Evolutionary conservation across 106 monocot species (phyloP), one percentile per base, ranked within the genome.

Genomic region (Apostasia shenzhenica): DNA sequence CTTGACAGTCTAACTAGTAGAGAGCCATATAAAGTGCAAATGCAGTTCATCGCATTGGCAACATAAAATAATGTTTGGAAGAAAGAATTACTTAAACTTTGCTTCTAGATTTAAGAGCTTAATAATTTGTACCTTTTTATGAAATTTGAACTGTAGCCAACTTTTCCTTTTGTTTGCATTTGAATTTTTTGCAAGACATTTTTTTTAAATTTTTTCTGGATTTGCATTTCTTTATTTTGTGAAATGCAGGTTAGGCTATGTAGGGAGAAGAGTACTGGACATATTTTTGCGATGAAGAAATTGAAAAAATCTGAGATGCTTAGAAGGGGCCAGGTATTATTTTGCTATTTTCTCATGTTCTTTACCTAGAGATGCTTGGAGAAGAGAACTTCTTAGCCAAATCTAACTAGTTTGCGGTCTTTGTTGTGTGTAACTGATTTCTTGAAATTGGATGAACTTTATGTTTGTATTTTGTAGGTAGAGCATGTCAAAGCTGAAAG

Each of bases 401-500:
- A 49, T 26, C 37, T 66, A 13, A 14, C 1, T n/a, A 66, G 26
- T 26, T 26, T 26, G 26, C 26, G 26, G 26, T 37, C 37, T 48
- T 8, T 65, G 26, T 47, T n/a, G 6, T 65, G 8, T 43, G 47
- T 14, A 7, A 14, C 8, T 41, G 66, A 9, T 66, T 47, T 12
- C 38, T 55, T 53, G 42, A 75, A 49, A 54, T 57, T 3, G 59
- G 14, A 14, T 76, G 61, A 67, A 5, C 14, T 77, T 49, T 70
- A 13, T 70, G 66, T n/a, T 10, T 72, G 2, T 6, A 14, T 40
- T 62, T 58, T 70, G 37, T 58, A 90, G 89, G 89, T 90, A 39
- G 89, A 90, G 68, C 89, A 90, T 82, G 89, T 90, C 2, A 85
- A 85, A 81, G 85, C 89, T 64, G 89, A 90, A 76, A 85, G 89